Conservation (phyloP, 2,329 filamentous ascomycete genomes). For the Paraphaeosphaeria minitans region DNA sequence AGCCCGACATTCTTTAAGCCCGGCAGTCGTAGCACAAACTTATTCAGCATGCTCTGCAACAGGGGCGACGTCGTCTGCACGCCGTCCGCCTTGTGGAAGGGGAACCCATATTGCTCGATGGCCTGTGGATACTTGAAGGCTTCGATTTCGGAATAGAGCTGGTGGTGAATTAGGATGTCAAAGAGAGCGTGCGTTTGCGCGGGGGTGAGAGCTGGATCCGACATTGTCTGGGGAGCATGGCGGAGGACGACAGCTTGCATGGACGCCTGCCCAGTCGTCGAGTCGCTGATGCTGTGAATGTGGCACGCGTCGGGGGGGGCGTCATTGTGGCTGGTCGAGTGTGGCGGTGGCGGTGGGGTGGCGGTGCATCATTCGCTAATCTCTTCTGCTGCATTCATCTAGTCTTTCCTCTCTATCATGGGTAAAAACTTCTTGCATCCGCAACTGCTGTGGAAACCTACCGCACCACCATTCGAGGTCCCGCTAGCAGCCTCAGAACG, state of each 20-base stretch:
- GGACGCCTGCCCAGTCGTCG: not conserved
- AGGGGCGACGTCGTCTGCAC: constrained; percentile 64
- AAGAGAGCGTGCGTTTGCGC: constrained; percentile 58
- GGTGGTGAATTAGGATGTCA: constrained; percentile 60
- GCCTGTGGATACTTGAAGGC: constrained; percentile 69
- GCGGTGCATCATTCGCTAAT: no score
- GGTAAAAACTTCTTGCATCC: no score
- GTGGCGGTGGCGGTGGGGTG: not conserved
- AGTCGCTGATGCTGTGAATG: not conserved
- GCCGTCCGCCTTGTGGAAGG: constrained; percentile 60
- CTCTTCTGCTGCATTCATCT: no score
- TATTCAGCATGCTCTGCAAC: constrained; percentile 70
- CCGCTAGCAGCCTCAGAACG: no score
- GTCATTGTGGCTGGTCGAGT: not conserved
- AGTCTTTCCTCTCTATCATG: no score
- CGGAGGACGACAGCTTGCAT: not conserved
- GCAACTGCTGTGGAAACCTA: no score
- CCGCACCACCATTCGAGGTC: no score
- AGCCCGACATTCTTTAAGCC: constrained; percentile 66
- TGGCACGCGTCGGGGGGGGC: not conserved
- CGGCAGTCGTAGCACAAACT: constrained; percentile 68
- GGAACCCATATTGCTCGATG: constrained; percentile 71
- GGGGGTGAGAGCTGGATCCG: constrained; percentile 45
- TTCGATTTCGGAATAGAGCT: constrained; percentile 69
- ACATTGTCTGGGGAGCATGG: constrained; percentile 19